Base-by-base conservation (phyloP, 371 early-diverging fungal species). In the Mucor velutinosus region DNA sequence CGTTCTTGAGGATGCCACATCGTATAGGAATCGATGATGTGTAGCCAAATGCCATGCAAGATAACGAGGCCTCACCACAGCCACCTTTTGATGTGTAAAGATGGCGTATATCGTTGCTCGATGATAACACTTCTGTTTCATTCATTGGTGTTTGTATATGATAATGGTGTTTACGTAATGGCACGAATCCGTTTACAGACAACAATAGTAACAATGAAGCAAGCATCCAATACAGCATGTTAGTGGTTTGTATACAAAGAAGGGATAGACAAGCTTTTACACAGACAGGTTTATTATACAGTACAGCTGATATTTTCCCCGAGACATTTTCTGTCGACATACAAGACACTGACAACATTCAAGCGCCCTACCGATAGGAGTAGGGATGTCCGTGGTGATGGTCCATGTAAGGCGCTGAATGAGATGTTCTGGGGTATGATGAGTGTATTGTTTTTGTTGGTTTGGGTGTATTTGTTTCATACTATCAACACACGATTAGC, bases 31-130 rank as follows among this genome's bases (percentile, higher is more conserved):
- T 61, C 10, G 49, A 59, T 5, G 59, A 60, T 37, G 21, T 7
- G 10, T 60, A 60, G 12, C 41, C 23, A 43, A 67, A 67, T 21
- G 61, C 67, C 61, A 67, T 67, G 47, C 67, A 67, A 8, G 62
- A 55, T 19, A 67, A 21, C 8, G 57, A 43, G 7, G 62, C 62
- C 33, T 61, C 47, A 45, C 61, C 61, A 60, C 67, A 67, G 23
- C 35, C 47, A 17, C 32, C 49, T 12, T 60, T 37, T 17, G 45
- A 41, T 19, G 56, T 30, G 29, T 51, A 47, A 7, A 60, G n/a
- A 53, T 25, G 39, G 7, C 19, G 41, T 14, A 39, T 8, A 12
- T 58, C 58, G 10, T 15, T 49, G 3, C 29, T 45, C 0, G 29
- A 30, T 32, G 53, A 29, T 17, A 64, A 17, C 7, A 64, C 30